Conservation (phyloP, 164 flowering plant species). For the Houttuynia cordata region DNA sequence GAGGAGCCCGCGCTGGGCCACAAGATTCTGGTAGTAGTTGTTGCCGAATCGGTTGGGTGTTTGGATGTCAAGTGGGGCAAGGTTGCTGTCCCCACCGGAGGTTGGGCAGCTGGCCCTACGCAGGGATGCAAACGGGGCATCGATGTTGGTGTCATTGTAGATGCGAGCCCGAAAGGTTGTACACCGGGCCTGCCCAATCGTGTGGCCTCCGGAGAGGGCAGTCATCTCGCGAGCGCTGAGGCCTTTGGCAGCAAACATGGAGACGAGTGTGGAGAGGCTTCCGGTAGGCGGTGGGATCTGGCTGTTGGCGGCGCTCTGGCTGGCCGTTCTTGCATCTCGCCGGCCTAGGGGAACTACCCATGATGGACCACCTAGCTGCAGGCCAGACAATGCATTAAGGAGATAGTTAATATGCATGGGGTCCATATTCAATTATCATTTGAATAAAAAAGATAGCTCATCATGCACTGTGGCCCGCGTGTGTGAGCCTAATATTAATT, state of each 20-base stretch:
- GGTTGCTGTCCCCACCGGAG: conserved; percentile 13
- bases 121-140: conserved; percentile 1
- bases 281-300: conserved; percentile 52
- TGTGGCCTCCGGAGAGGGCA: conserved; percentile 44
- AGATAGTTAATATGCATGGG: too few species aligned
- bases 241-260: conserved; percentile 35
- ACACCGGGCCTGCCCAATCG: conserved; percentile 34
- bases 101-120: conserved; percentile 15
- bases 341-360: conserved; percentile 73
- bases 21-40: conserved; percentile 24
- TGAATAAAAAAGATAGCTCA: too few species aligned
- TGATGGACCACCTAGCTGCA: conserved; percentile 62
- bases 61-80: conserved; percentile 35
- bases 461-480: too few species aligned
- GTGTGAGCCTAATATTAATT: too few species aligned
- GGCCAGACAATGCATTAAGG: not conserved
- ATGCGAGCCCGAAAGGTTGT: conserved; percentile 24
- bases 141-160: conserved; percentile 39
- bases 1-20: conserved; percentile 31
- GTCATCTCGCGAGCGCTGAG: conserved; percentile 54
- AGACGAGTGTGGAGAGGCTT: conserved; percentile 36
- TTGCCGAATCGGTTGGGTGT: conserved; percentile 27
- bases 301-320: conserved; percentile 46
- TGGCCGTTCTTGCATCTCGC: conserved; percentile 65
- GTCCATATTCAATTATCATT: too few species aligned